Evolutionary conservation across 805 yeast species (phyloP).

Genomic region (Dipodascopsis uninucleata): DNA sequence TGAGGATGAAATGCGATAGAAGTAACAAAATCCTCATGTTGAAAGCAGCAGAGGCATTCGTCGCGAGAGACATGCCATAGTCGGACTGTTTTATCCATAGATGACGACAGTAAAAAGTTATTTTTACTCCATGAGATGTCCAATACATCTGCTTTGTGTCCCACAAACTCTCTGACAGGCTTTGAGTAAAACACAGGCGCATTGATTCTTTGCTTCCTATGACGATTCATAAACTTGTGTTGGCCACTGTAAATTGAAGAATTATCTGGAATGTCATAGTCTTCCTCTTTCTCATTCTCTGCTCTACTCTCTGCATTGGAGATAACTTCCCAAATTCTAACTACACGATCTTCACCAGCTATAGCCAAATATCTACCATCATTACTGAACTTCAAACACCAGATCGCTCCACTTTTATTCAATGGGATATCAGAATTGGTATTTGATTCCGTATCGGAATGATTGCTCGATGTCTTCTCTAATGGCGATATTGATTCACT

Average conservation of each 20-base stretch:
- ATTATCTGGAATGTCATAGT: conserved; percentile 9
- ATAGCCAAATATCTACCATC: conserved; percentile 84
- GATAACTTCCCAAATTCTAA: conserved; percentile 77
- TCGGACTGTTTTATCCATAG: conserved; percentile 79
- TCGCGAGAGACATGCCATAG: conserved; percentile 79
- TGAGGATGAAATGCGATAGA: conserved; percentile 73
- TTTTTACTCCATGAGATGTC: conserved; percentile 85
- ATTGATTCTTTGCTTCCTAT: conserved; percentile 34
- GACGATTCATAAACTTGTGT: background rate
- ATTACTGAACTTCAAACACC: conserved; percentile 65
- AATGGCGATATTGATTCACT: background rate
- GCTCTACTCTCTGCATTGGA: conserved; percentile 68
- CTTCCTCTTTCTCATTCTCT: conserved; percentile 27
- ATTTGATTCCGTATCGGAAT: background rate
- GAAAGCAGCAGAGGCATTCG: conserved; percentile 59
- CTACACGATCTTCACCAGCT: conserved; percentile 70
- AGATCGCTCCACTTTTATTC: conserved; percentile 49
- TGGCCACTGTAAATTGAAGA: background rate
- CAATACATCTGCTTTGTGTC: conserved; percentile 69
- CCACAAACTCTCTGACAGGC: conserved; percentile 59
- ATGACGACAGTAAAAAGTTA: conserved; percentile 71
- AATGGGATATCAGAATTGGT: conserved; percentile 10
- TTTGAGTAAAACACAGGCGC: conserved; percentile 76
- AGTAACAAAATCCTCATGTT: conserved; percentile 79
- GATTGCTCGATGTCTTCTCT: conserved; percentile 1